Conservation (phyloP, 2,329 filamentous ascomycete genomes). For the Xylaria sp. region DNA sequence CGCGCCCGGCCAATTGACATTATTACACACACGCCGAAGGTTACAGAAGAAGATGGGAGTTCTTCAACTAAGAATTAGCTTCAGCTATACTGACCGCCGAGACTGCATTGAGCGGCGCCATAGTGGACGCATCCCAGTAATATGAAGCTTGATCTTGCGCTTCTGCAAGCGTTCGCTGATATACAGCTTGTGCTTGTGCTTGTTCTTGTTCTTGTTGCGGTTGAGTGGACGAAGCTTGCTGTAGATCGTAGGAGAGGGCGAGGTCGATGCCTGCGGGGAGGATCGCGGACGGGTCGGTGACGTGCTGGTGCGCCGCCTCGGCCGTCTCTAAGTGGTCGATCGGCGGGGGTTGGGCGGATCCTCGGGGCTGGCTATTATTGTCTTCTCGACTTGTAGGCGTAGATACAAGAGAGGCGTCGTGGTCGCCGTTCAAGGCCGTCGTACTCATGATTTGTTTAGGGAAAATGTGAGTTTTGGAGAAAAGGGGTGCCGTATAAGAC, state of each 20-base stretch:
- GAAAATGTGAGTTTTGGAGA: neutral
- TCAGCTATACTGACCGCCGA: constrained; percentile 61
- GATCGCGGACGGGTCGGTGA: constrained; percentile 38
- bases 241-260: constrained; percentile 43
- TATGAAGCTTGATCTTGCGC: constrained; percentile 53
- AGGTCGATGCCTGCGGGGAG: constrained; percentile 46
- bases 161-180: constrained; percentile 19
- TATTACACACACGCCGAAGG: neutral
- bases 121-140: constrained; percentile 68
- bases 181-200: neutral
- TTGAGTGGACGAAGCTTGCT: constrained; percentile 25
- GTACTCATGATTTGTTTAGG: constrained; percentile 31
- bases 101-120: constrained; percentile 66
- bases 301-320: constrained; percentile 43
- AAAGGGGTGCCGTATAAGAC: neutral
- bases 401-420: constrained; percentile 25
- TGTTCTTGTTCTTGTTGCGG: constrained; percentile 6
- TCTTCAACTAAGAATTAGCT: constrained; percentile 20
- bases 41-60: neutral
- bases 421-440: constrained; percentile 31
- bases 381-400: constrained; percentile 14
- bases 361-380: constrained; percentile 14
- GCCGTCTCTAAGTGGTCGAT: constrained; percentile 44
- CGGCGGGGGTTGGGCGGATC: constrained; percentile 38
- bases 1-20: neutral